A percentile compares a stretch with the other conserved stretches of the same genome.
phyloP scores from a whole-genome alignment of 2,329 filamentous ascomycete genomes.

The Ceratocystiopsis minuta region DNA sequence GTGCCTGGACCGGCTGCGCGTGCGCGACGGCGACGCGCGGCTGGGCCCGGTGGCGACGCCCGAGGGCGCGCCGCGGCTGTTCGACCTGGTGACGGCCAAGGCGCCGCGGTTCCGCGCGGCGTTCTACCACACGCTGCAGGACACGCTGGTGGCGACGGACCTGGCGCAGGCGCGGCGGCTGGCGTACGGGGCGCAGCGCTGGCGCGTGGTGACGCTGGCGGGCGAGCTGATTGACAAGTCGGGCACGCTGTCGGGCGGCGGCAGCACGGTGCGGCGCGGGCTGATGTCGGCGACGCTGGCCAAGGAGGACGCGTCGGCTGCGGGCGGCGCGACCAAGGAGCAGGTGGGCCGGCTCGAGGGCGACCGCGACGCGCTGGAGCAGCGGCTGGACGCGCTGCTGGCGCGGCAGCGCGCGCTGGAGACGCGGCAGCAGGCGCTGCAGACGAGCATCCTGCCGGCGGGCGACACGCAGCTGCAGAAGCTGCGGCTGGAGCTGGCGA shows the following conservation, averaged over 20 bases:
- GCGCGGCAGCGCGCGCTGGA: conserved; percentile 71
- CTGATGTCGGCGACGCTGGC: conserved; percentile 93
- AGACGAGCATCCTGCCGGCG: conserved; percentile 54
- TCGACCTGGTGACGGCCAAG: conserved; percentile 81
- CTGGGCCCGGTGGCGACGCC: conserved; percentile 70
- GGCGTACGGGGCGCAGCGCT: conserved; percentile 80
- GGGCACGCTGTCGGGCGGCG: conserved; percentile 96
- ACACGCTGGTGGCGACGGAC: conserved; percentile 84
- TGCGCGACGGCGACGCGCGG: conserved; percentile 33
- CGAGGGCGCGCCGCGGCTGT: conserved; percentile 78
- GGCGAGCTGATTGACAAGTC: conserved; percentile 96
- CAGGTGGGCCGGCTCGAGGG: conserved; percentile 74
- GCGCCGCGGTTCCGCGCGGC: conserved; percentile 73
- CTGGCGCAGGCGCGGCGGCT: conserved; percentile 94
- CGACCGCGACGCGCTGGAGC: conserved; percentile 71
- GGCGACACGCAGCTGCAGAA: conserved; percentile 88
- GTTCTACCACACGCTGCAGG: conserved; percentile 89
- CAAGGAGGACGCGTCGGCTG: conserved; percentile 31
- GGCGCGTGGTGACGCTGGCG: conserved; percentile 90
- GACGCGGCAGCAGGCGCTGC: conserved; percentile 49
- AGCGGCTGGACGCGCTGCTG: conserved; percentile 68
- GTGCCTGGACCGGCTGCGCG: conserved; percentile 70
- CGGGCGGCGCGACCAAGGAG: conserved; percentile 59
- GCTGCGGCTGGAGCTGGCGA: conserved; percentile 73
- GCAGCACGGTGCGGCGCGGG: conserved; percentile 73